A percentile compares a stretch with the other conserved stretches of the same genome.
Conservation (phyloP, 768 basidiomycete genomes). For the Paxillus rubicundulus region DNA sequence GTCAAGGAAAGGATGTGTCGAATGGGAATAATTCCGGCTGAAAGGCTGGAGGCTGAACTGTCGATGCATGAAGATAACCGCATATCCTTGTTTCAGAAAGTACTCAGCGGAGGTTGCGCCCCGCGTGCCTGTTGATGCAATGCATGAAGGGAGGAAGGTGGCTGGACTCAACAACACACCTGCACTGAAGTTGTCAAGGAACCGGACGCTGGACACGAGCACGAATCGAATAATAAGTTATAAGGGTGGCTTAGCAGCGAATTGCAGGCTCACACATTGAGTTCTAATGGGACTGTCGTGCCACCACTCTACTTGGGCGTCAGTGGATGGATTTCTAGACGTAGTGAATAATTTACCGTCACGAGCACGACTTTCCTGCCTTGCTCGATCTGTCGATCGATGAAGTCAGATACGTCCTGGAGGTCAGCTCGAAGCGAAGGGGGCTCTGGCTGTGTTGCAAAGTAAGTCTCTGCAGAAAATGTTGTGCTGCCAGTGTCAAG, state of each 20-base stretch:
- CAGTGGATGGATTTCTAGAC: constrained; percentile 1
- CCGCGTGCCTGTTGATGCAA: constrained; percentile 68
- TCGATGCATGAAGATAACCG: constrained; percentile 98
- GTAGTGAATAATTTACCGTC: constrained; percentile 59
- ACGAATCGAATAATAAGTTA: constrained; percentile 19
- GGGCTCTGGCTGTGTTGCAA: constrained; percentile 83
- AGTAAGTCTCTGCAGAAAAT: constrained; percentile 90
- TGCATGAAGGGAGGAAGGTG: neutral
- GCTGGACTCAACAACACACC: constrained; percentile 45
- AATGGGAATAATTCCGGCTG: constrained; percentile 96
- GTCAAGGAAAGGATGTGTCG: constrained; percentile 96
- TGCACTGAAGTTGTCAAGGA: constrained; percentile 98
- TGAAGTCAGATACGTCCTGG: constrained; percentile 61
- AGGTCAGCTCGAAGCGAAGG: constrained; percentile 67
- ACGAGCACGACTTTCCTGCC: constrained; percentile 86
- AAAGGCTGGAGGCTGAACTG: constrained; percentile 98
- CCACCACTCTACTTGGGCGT: constrained; percentile 77
- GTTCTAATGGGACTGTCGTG: constrained; percentile 95
- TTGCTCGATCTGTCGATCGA: constrained; percentile 59
- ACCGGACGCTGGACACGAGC: constrained; percentile 73
- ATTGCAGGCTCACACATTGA: constrained; percentile 84
- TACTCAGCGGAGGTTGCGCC: constrained; percentile 98
- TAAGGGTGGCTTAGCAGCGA: constrained; percentile 4
- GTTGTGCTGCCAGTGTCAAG: constrained; percentile 8
- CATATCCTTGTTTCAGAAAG: constrained; percentile 90